Evolutionary conservation across 2,329 filamentous ascomycete species (phyloP), one percentile per base, ranked within the genome.

Genomic region (Knoxdaviesia proteae): DNA sequence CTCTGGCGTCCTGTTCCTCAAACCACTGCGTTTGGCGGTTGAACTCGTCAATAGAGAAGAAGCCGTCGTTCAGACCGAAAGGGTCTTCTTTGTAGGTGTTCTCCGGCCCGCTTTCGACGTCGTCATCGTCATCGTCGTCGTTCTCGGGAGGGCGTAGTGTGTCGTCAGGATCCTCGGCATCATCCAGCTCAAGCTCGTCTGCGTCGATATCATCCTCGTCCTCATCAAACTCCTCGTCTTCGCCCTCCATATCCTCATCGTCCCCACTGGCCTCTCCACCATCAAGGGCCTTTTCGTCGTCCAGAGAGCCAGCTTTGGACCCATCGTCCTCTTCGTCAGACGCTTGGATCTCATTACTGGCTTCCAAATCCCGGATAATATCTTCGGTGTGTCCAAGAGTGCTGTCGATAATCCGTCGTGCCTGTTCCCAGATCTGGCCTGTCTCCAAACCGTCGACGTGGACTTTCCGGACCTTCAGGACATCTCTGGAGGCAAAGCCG

Each of bases 1-100:
- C 84, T 48, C 72, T 69, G 32, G 73, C 71, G 56, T 96, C 88
- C 57, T 86, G 80, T 49, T 83, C 76, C 58, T 98, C 90, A 40
- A 94, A 76, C 55, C 80, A 80, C 53, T 93, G 84, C 2, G 86
- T 84, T 55, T 92, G 83, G 56, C 80, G 84, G 66, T 98, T 98
- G 70, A 98, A 98, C 46, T 92, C 77, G 53, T 96, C 87, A 52
- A 98, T 88, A 10, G 84, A 93, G 62, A 98, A 98, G 63, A 98
- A 98, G 5, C 86, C 88, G 54, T 98, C 90, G 53, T 98, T 96
- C 33, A 98, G 72, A 6, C 86, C 84, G 54, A 90, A 69, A 4
- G 77, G 76, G 53, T 96, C 86, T 50, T 77, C 67, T 6, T 75
- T 62, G 46, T 79, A 78, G 1, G 61, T 58, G 20, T 68, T 67